Conservation (phyloP, 2,329 filamentous ascomycete species). For the Epichloe glyceriae region DNA sequence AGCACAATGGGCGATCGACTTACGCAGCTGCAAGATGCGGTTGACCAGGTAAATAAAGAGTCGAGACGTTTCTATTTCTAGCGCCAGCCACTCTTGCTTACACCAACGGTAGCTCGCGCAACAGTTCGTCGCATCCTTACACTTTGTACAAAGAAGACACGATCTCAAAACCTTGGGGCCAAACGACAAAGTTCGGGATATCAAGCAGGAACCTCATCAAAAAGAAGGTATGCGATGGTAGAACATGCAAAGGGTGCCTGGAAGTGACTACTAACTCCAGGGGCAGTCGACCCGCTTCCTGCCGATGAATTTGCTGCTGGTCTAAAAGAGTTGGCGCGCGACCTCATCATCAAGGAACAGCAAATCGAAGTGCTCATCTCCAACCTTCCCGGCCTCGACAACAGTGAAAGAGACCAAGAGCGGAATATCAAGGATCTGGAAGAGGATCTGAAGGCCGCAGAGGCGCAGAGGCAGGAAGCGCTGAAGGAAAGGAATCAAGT, state of each 20-base stretch:
- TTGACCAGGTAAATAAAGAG: conserved; percentile 51
- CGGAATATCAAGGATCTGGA: conserved; percentile 51
- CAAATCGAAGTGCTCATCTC: conserved; percentile 71
- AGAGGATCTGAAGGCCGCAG: conserved; percentile 49
- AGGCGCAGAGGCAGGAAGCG: conserved; percentile 48
- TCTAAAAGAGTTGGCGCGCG: conserved; percentile 60
- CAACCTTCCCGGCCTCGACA: conserved; percentile 62
- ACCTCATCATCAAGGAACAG: conserved; percentile 68
- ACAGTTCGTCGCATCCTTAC: conserved; percentile 54
- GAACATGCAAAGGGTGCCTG: not conserved
- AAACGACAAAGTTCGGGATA: conserved; percentile 44
- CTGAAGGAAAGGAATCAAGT: conserved; percentile 51
- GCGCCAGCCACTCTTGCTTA: not conserved
- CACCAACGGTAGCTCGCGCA: conserved; percentile 41
- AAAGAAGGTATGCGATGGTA: conserved; percentile 30
- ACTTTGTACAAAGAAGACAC: conserved; percentile 56
- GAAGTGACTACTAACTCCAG: not conserved
- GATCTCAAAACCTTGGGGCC: conserved; percentile 47
- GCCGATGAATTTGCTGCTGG: conserved; percentile 53
- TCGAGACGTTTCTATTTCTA: conserved; percentile 3
- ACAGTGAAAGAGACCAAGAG: conserved; percentile 66
- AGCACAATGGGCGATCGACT: conserved; percentile 57
- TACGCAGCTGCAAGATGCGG: conserved; percentile 73
- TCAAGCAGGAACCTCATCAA: conserved; percentile 39
- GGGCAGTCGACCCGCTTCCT: conserved; percentile 45